Base-by-base conservation (phyloP, 768 basidiomycete species). In the Macrolepiota fuliginosa region DNA sequence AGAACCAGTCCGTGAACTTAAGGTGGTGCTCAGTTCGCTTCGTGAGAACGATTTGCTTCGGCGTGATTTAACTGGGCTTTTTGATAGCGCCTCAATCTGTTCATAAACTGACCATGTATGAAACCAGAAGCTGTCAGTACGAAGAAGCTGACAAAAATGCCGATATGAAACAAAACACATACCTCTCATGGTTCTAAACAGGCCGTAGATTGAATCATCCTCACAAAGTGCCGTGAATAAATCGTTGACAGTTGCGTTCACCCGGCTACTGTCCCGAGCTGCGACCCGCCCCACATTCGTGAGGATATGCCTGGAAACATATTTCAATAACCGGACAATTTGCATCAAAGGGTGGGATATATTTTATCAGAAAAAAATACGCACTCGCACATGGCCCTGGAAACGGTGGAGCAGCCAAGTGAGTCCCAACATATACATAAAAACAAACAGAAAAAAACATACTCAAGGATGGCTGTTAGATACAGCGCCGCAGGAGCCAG, bases 401-500 rank as follows among this genome's bases (percentile, higher is more conserved):
- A 67, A 64, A 45, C 40, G 46, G 60, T 67, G 58, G 56, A 64
- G 59, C 64, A 63, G 66, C 75, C 22, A 57, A 76, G 70, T 68
- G 67, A 63, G 64, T 63, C 65, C 54, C 58, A 62, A 56, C 57
- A 63, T 57, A 56, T 17, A 47, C 42, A 62, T 40, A 22, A 64
- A 58, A 66, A 62, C 60, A 58, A 57, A 62, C 37, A 59, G 47
- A 68, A 63, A 42, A 65, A 66, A 61, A 83, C 94, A 78, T 73
- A 96, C 94, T 97, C 95, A 32, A 97, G 79, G 64, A 96, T 92
- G 7, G 94, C 94, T 2, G 95, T 96, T 54, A 96, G 81, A 79
- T 96, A 97, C 47, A 97, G 71, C 19, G 92, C 89, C 35, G 94
- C 92, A 3, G 93, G 93, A 9, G 89, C 87, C 25, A 95, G 73